Evolutionary conservation across 2,329 filamentous ascomycete genomes (phyloP), one percentile per base, ranked within the genome.

Genomic region (Paecilomyces fulvus): DNA sequence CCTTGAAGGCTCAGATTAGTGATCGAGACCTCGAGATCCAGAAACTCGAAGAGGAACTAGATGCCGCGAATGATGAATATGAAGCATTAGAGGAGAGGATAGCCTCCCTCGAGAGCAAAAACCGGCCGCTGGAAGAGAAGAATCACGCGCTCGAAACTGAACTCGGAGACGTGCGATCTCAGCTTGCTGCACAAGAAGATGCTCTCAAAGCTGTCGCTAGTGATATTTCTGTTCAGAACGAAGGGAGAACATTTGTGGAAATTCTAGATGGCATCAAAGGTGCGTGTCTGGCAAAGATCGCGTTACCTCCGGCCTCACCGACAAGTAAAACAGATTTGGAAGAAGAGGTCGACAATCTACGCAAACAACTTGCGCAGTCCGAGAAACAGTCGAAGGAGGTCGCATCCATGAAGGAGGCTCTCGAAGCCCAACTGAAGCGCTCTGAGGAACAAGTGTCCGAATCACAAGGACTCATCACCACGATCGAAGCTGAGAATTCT

Each of bases 241-340:
- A 64, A 6, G 67, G 67, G 23, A 73, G 68, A 56, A 68, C 70
- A 6, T 75, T 72, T 55, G 67, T 63, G 23, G 71, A 75, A 48
- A 71, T 76, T n/a, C 60, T 75, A 2, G 70, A 73, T 25, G 52
- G 69, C 48, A 70, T 74, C 51, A 71, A 72, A 51, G 67, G 68
- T 53, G 59, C 71, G 17, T 67, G 64, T 25, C 65, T 64, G 21
- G 56, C 63, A 11, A 58, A 61, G 48, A 55, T 60, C 8, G 56
- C 57, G 53, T 57, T 60, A 5, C 55, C 59, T 12, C 33, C 55
- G 9, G 53, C 55, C 12, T 58, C 57, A 12, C 55, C 62, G 5
- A 66, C 59, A 53, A 60, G 63, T 51, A 53, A 52, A 1, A 58
- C 55, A 2, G 37, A 46, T 46, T 43, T 48, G n/a, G 61, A 64